phyloP scores from a whole-genome alignment of 805 yeast genomes.

The Naumovozyma baii region DNA sequence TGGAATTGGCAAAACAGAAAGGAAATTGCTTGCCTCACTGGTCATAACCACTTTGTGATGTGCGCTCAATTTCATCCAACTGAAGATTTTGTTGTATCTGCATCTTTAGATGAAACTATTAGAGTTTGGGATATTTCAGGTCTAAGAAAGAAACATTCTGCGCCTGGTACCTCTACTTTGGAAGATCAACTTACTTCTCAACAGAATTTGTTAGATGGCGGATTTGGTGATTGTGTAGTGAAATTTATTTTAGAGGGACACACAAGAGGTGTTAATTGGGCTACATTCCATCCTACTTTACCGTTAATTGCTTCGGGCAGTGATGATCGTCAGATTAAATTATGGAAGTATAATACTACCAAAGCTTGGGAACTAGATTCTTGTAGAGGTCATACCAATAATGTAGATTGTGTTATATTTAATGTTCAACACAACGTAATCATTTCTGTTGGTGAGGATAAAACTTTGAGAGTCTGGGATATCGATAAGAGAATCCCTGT shows the following conservation, averaged over 20 bases:
- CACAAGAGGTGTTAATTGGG: slow-evolving; percentile 98
- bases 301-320: slow-evolving; percentile 93
- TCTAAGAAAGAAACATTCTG: slow-evolving; percentile 88
- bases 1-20: slow-evolving; percentile 99
- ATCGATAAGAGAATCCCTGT: slow-evolving; percentile 86
- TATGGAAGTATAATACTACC: slow-evolving; percentile 96
- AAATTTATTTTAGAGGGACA: slow-evolving; percentile 96
- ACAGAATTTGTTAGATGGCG: slow-evolving; percentile 76
- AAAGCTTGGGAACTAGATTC: slow-evolving; percentile 99
- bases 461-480: slow-evolving; percentile 95
- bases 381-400: slow-evolving; percentile 94
- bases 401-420: slow-evolving; percentile 80
- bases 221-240: slow-evolving; percentile 92
- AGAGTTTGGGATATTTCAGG: slow-evolving; percentile 98
- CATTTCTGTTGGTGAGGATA: slow-evolving; percentile 90
- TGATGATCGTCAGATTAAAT: slow-evolving; percentile 88
- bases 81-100: slow-evolving; percentile 89
- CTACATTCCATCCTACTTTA: slow-evolving; percentile 91
- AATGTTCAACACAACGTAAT: slow-evolving; percentile 86
- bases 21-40: slow-evolving; percentile 93
- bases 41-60: slow-evolving; percentile 97
- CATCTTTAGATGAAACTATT: slow-evolving; percentile 96
- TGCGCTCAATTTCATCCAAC: slow-evolving; percentile 95
- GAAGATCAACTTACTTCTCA: slow-evolving; percentile 39
- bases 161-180: slow-evolving; percentile 45